These are phyloP conservation scores for Penicillium mononematosum DNA, from an alignment of 495 filamentous ascomycete species.

Conservation along the genomic window DNA sequence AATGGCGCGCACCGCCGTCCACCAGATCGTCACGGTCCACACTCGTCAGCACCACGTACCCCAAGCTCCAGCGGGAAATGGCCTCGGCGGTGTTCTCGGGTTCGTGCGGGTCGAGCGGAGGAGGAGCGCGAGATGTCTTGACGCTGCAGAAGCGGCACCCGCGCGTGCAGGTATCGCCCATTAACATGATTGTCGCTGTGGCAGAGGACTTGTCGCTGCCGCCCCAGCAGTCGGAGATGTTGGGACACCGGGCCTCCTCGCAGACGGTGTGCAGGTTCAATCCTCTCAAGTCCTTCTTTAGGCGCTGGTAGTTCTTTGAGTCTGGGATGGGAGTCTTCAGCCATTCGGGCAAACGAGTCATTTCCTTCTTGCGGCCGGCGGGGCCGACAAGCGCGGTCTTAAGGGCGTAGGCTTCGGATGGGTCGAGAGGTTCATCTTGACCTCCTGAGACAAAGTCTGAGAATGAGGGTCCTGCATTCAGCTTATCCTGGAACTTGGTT, in stretches of 20 bases:
- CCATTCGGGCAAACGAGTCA: constrained; percentile 90
- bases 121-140: constrained; percentile 76
- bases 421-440: constrained; percentile 57
- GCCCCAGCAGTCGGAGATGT: constrained; percentile 98
- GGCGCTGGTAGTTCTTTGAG: constrained; percentile 83
- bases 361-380: constrained; percentile 73
- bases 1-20: constrained; percentile 87
- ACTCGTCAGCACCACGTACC: constrained; percentile 90
- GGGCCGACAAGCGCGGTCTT: constrained; percentile 80
- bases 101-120: constrained; percentile 90
- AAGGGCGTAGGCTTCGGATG: constrained; percentile 57
- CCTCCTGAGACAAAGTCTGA: constrained; percentile 69
- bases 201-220: constrained; percentile 82
- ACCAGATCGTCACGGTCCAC: constrained; percentile 91
- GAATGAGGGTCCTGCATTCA: constrained; percentile 81
- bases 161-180: constrained; percentile 97
- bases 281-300: constrained; percentile 89
- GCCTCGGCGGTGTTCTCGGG: constrained; percentile 96
- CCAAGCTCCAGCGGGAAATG: constrained; percentile 85
- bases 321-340: constrained; percentile 91
- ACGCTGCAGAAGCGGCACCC: constrained; percentile 97
- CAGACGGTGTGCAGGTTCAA: constrained; percentile 92
- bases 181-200: constrained; percentile 98
- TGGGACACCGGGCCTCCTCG: constrained; percentile 95
- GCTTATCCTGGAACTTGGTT: constrained; percentile 74